Percentiles rank a stretch among this genome's conserved stretches.
Evolutionary conservation across 441 rosid species (phyloP).

Genomic region (Erodium chrysanthum): DNA sequence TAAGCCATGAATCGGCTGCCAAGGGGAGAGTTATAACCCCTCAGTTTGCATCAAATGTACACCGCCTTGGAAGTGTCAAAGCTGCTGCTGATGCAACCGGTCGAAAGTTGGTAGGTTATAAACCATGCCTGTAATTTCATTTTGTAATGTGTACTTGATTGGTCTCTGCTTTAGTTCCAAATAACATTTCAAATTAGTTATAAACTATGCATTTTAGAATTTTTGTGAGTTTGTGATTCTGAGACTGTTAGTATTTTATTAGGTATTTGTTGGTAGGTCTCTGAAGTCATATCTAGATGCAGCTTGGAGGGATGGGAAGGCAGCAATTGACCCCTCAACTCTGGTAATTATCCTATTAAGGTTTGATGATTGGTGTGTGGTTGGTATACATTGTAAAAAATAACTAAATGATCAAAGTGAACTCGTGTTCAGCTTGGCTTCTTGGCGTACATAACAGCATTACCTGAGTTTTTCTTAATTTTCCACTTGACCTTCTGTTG

Average conservation of each 20-base stretch:
- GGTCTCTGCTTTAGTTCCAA: background rate
- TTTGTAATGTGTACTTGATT: background rate
- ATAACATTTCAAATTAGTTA: background rate
- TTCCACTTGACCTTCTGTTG: background rate
- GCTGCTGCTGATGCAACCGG: slow-evolving; percentile 92
- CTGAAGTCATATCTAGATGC: slow-evolving; percentile 88
- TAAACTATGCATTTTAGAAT: background rate
- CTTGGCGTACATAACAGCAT: background rate
- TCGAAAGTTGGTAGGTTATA: slow-evolving; percentile 60
- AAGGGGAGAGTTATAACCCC: slow-evolving; percentile 93
- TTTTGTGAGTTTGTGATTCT: slow-evolving; percentile 9
- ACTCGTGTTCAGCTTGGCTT: background rate
- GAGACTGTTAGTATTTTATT: slow-evolving; percentile 16
- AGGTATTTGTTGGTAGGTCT: slow-evolving; percentile 97
- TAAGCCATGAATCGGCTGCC: slow-evolving; percentile 59
- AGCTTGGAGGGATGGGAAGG: slow-evolving; percentile 98
- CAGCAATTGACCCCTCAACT: slow-evolving; percentile 87
- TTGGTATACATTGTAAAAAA: background rate
- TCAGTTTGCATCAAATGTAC: slow-evolving; percentile 93
- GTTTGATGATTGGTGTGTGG: background rate
- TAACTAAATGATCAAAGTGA: background rate
- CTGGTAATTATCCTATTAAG: slow-evolving; percentile 40
- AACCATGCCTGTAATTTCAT: background rate
- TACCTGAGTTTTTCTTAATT: background rate
- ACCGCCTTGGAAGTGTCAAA: slow-evolving; percentile 93